Percentiles rank a stretch among this genome's conserved stretches.
Conservation (phyloP, 495 filamentous ascomycete species). For the Letharia lupina region DNA sequence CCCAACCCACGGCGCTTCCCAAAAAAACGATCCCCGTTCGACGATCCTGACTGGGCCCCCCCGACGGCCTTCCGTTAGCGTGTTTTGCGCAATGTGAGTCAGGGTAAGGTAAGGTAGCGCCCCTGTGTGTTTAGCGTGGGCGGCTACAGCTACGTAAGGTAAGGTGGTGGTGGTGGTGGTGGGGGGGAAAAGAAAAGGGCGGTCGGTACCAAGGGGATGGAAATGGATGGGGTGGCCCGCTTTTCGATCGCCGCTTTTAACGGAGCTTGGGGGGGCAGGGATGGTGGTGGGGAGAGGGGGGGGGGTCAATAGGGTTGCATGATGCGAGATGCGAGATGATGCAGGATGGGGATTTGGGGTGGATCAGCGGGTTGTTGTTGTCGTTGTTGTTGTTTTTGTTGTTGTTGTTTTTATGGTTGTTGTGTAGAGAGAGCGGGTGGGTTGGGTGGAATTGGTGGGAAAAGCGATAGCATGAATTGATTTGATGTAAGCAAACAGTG, state of each 20-base stretch:
- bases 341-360: background rate
- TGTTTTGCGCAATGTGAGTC: background rate
- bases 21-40: too few species aligned
- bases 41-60: too few species aligned
- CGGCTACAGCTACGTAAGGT: background rate
- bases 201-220: too few species aligned
- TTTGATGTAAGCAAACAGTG: conserved; percentile 6
- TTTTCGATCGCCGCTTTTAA: too few species aligned
- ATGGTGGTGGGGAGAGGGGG: background rate
- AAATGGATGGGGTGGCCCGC: too few species aligned
- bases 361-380: background rate
- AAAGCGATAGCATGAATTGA: background rate
- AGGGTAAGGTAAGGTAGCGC: background rate
- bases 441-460: background rate
- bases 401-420: background rate
- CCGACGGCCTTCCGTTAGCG: too few species aligned
- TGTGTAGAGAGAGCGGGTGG: background rate
- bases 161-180: background rate
- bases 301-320: background rate
- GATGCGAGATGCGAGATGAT: conserved; percentile 1
- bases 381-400: background rate
- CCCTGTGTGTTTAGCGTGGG: background rate
- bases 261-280: too few species aligned
- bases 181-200: background rate
- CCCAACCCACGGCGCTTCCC: too few species aligned